Evolutionary conservation across 495 filamentous ascomycete species (phyloP).

Genomic region (Podospora tetraspora): DNA sequence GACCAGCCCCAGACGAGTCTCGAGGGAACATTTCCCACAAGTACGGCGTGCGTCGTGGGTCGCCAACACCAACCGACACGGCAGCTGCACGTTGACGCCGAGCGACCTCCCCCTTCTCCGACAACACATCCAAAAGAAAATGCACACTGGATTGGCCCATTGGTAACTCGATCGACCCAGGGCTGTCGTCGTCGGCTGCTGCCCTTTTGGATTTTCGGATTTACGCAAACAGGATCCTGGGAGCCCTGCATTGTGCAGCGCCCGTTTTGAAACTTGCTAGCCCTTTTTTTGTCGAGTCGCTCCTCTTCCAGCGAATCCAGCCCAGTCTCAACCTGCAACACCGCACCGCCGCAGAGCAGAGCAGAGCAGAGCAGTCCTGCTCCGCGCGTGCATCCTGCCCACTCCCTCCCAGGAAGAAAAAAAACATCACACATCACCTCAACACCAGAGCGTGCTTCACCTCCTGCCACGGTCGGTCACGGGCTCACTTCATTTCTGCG

Average conservation of each 20-base stretch:
- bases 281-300: constrained; percentile 16
- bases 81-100: constrained; percentile 12
- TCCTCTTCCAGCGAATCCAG: constrained; percentile 4
- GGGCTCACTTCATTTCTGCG: constrained; percentile 16
- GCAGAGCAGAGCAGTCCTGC: constrained; percentile 8
- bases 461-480: background rate
- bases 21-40: background rate
- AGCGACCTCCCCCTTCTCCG: background rate
- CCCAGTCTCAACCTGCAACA: constrained; percentile 3
- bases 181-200: background rate
- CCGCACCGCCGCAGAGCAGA: constrained; percentile 2
- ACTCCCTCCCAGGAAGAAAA: constrained; percentile 2
- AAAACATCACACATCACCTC: constrained; percentile 5
- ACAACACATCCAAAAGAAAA: constrained; percentile 13
- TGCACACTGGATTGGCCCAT: constrained; percentile 17
- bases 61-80: background rate
- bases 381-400: constrained; percentile 11
- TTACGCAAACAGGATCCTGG: constrained; percentile 19
- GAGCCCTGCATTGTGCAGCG: constrained; percentile 17
- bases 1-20: background rate
- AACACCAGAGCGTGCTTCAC: constrained; percentile 8
- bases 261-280: constrained; percentile 14
- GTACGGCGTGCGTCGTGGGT: constrained; percentile 4
- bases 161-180: constrained; percentile 12
- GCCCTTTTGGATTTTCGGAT: constrained; percentile 9